A percentile compares a stretch with the other conserved stretches of the same genome.
Evolutionary conservation across 345 rosid genomes (phyloP).

Genomic region (Hibiscus syriacus): DNA sequence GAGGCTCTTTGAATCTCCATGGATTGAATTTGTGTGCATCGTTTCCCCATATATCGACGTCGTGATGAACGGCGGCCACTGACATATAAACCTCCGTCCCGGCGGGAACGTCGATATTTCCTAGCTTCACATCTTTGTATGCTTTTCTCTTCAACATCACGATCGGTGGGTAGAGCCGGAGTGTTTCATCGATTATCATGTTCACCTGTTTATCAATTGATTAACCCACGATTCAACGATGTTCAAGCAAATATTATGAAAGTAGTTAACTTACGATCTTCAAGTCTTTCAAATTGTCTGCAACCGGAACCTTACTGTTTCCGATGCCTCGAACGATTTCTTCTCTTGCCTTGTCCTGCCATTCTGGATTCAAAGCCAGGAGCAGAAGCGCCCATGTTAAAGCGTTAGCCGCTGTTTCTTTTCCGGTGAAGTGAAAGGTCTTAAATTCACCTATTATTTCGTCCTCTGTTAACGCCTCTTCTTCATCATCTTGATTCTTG

Average conservation of each 20-base stretch:
- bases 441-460: conserved; percentile 83
- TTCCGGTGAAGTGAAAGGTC: conserved; percentile 83
- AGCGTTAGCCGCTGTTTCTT: conserved; percentile 66
- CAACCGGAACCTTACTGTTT: conserved; percentile 21
- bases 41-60: conserved; percentile 61
- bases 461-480: conserved; percentile 48
- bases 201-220: too few relatives aligned
- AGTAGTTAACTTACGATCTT: conserved; percentile 43
- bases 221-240: too few relatives aligned
- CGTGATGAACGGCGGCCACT: conserved; percentile 45
- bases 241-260: too few relatives aligned
- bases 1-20: conserved; percentile 45
- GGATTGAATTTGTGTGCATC: conserved; percentile 66
- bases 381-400: conserved; percentile 62
- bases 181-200: too few relatives aligned
- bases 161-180: conserved; percentile 62
- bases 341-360: conserved; percentile 74
- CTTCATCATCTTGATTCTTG: conserved; percentile 40
- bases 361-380: conserved; percentile 62
- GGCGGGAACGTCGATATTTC: conserved; percentile 50
- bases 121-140: conserved; percentile 34
- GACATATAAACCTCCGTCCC: conserved; percentile 52
- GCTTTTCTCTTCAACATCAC: conserved; percentile 47
- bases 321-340: conserved; percentile 46
- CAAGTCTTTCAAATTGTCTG: conserved; percentile 41